Percentiles rank a stretch among this genome's conserved stretches.
These are phyloP conservation scores for Lithospermum erythrorhizon DNA, from an alignment of 257 asterid species.

Conservation along the genomic window DNA sequence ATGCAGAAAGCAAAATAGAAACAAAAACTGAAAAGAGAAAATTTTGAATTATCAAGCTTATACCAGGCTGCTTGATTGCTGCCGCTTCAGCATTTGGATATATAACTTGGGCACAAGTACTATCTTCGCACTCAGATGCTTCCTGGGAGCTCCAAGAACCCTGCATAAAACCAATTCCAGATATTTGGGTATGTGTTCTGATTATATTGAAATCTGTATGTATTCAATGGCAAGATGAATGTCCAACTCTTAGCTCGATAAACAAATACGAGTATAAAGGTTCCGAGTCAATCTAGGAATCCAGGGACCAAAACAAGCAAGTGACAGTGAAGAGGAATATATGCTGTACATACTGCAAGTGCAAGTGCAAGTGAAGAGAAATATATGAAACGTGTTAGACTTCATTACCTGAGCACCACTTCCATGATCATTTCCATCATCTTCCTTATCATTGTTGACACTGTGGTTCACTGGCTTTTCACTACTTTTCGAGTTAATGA, in stretches of 20 bases:
- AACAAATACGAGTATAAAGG: no score
- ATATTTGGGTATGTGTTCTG: not conserved
- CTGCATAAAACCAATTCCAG: constrained; percentile 27
- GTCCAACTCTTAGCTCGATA: not conserved
- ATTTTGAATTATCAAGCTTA: constrained; percentile 5
- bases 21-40: constrained; percentile 10
- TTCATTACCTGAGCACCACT: constrained; percentile 60
- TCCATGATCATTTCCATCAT: constrained; percentile 40
- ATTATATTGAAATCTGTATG: no score
- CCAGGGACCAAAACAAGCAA: no score
- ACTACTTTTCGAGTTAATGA: constrained; percentile 43
- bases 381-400: not conserved
- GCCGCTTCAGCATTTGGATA: constrained; percentile 43
- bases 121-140: constrained; percentile 41
- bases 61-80: constrained; percentile 35
- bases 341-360: no score
- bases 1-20: constrained; percentile 13
- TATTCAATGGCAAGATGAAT: no score
- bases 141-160: constrained; percentile 73
- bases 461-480: constrained; percentile 35
- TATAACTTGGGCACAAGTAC: constrained; percentile 56
- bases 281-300: no score
- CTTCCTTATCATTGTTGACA: constrained; percentile 45
- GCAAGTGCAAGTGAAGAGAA: no score
- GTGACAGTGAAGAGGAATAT: no score